phyloP scores from a whole-genome alignment of 2,329 filamentous ascomycete genomes.

The Fusarium armeniacum region DNA sequence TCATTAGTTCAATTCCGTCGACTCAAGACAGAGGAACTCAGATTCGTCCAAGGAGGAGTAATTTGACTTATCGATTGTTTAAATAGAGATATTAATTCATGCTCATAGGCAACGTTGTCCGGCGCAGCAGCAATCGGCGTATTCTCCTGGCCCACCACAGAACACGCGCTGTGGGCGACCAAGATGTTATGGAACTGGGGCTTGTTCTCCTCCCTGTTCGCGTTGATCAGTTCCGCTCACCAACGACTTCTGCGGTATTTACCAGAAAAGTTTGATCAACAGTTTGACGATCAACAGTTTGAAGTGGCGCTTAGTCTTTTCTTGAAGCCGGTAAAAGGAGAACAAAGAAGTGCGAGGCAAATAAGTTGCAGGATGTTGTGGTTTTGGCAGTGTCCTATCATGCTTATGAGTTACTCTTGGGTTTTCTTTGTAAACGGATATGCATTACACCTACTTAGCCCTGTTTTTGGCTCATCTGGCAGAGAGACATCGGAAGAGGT shows the following conservation, averaged over 20 bases:
- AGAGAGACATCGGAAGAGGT: background rate
- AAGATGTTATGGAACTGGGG: background rate
- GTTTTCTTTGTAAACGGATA: background rate
- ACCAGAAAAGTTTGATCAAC: background rate
- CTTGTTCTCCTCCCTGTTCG: background rate
- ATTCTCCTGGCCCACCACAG: background rate
- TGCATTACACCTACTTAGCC: background rate
- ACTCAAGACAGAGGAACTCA: background rate
- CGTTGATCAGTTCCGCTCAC: background rate
- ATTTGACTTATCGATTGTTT: rapidly evolving
- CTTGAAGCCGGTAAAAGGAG: background rate
- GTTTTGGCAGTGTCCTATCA: background rate
- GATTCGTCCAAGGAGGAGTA: background rate
- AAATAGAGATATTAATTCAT: background rate
- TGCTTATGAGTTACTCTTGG: background rate
- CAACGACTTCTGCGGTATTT: background rate
- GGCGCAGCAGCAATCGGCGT: background rate
- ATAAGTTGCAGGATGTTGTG: background rate
- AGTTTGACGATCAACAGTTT: background rate
- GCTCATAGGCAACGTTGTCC: background rate
- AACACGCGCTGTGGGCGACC: background rate
- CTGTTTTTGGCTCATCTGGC: background rate
- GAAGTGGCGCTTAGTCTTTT: background rate
- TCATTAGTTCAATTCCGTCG: background rate
- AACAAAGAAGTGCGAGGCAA: background rate